These are phyloP conservation scores for Sophora flavescens DNA, from an alignment of 306 rosid species.

Conservation along the genomic window DNA sequence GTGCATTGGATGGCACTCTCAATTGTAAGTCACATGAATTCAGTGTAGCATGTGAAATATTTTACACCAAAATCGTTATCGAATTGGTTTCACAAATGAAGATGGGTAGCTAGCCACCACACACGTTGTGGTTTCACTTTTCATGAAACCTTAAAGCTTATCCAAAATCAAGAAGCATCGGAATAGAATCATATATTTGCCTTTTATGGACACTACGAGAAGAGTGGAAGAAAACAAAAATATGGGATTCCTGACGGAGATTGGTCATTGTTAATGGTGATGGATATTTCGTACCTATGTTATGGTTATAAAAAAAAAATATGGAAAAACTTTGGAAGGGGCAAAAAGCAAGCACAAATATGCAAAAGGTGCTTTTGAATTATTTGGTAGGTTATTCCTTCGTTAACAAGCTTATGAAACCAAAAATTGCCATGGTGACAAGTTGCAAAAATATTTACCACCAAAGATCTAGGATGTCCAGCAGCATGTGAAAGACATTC, in stretches of 20 bases:
- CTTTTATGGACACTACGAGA: conserved; percentile 10
- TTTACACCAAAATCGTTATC: neutral
- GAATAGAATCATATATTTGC: neutral
- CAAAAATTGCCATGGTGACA: conserved; percentile 6
- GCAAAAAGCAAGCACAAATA: neutral
- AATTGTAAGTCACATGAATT: neutral
- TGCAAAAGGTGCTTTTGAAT: neutral
- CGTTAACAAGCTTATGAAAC: conserved; percentile 27
- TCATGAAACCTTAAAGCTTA: conserved; percentile 34
- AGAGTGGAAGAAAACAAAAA: neutral
- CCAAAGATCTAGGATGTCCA: neutral
- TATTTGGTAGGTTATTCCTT: neutral
- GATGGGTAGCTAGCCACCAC: conserved; percentile 28
- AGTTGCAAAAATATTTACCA: neutral
- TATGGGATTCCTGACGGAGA: too few relatives aligned
- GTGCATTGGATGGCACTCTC: conserved; percentile 3
- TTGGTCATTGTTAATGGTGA: too few relatives aligned
- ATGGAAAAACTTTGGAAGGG: neutral
- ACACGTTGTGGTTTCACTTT: conserved; percentile 9
- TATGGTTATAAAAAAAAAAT: neutral
- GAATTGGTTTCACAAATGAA: neutral
- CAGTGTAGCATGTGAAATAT: neutral
- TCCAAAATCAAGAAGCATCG: conserved; percentile 35
- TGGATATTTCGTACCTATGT: too few relatives aligned
- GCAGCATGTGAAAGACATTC: conserved; percentile 2